Percentiles rank a stretch among this genome's conserved stretches.
phyloP scores from a whole-genome alignment of 495 filamentous ascomycete genomes.

The Podospora conica region DNA sequence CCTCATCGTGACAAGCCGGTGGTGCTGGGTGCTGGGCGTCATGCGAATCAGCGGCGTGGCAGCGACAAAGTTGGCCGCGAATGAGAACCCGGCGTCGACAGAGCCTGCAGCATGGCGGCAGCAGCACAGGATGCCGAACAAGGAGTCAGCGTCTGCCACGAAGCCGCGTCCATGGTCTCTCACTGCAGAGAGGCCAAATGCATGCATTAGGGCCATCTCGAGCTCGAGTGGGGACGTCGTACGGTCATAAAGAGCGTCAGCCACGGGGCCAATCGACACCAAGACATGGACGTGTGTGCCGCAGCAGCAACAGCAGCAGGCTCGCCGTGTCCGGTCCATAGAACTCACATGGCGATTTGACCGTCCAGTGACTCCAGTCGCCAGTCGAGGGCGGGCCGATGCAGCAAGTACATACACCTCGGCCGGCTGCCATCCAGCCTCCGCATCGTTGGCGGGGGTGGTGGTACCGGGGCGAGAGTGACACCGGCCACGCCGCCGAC shows the following conservation, averaged over 20 bases:
- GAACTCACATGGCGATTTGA: neutral
- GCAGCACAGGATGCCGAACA: constrained; percentile 6
- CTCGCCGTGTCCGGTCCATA: neutral
- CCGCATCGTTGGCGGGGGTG: neutral
- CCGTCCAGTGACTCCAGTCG: no score
- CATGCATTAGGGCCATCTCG: constrained; percentile 20
- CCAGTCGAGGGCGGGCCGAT: neutral
- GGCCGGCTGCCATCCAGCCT: neutral
- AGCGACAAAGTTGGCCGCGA: constrained; percentile 6
- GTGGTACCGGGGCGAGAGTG: neutral
- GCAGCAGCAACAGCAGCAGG: no score
- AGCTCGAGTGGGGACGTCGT: neutral
- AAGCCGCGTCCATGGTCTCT: constrained; percentile 24
- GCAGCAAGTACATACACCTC: neutral
- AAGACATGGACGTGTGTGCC: neutral
- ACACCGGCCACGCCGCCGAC: no score
- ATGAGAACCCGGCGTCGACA: constrained; percentile 10
- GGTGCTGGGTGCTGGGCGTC: neutral
- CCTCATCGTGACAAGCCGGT: neutral
- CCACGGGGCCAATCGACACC: neutral
- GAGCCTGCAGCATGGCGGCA: constrained; percentile 19
- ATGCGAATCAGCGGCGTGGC: constrained; percentile 9
- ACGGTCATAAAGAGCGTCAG: constrained; percentile 3
- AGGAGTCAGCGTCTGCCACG: constrained; percentile 45
- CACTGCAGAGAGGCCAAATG: constrained; percentile 15